These are phyloP conservation scores for Saxispiralis lemnorum DNA, from an alignment of 495 filamentous ascomycete species.

Conservation along the genomic window DNA sequence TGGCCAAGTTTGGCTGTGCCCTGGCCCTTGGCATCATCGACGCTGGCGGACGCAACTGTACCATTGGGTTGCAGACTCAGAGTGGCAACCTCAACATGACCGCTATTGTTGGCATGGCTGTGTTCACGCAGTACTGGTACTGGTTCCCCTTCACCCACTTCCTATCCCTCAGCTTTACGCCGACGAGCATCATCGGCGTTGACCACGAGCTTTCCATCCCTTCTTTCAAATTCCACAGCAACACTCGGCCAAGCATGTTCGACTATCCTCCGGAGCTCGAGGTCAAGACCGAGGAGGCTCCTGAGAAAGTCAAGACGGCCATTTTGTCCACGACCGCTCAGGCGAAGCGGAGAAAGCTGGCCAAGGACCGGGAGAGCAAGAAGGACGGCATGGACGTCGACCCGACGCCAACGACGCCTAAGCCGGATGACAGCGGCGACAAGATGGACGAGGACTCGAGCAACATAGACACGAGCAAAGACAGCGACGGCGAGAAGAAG, in stretches of 20 bases:
- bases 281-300: conserved; percentile 80
- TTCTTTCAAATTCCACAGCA: conserved; percentile 90
- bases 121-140: conserved; percentile 99
- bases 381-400: conserved; percentile 40
- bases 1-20: conserved; percentile 96
- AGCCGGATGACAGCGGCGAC: conserved; percentile 40
- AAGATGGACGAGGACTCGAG: conserved; percentile 87
- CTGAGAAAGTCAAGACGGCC: conserved; percentile 86
- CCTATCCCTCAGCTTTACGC: conserved; percentile 79
- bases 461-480: conserved; percentile 19
- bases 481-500: conserved; percentile 39
- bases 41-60: conserved; percentile 94
- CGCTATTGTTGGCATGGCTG: conserved; percentile 89
- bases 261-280: conserved; percentile 96
- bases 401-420: conserved; percentile 53
- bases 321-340: conserved; percentile 93
- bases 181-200: conserved; percentile 84
- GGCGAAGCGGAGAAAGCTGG: conserved; percentile 75
- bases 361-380: conserved; percentile 28
- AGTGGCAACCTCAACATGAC: conserved; percentile 96
- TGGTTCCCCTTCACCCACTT: conserved; percentile 99
- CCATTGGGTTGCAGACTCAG: conserved; percentile 91
- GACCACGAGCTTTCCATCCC: conserved; percentile 87
- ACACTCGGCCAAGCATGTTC: conserved; percentile 84
- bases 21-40: conserved; percentile 94